A percentile compares a stretch with the other conserved stretches of the same genome.
phyloP scores from a whole-genome alignment of 257 asterid genomes.

The Anisodus tanguticus region DNA sequence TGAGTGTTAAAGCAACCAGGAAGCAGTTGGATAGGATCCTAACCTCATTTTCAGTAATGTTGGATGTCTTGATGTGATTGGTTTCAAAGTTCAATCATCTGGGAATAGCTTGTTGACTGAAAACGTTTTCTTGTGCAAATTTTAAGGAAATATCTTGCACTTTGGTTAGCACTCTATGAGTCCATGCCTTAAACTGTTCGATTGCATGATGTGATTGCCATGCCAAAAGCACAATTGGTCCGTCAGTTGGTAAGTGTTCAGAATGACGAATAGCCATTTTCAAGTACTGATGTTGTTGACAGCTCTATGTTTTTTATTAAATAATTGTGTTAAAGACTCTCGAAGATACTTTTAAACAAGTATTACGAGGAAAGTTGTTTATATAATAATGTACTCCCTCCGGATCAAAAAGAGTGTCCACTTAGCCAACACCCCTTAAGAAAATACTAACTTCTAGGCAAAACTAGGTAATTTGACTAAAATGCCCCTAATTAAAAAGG shows the following conservation, averaged over 20 bases:
- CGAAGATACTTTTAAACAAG: no score
- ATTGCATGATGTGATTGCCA: neutral
- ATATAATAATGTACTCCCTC: no score
- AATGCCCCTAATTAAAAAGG: no score
- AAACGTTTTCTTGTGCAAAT: neutral
- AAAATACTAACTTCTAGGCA: no score
- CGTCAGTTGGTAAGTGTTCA: neutral
- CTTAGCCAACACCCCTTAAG: no score
- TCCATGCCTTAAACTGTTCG: neutral
- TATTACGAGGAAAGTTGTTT: no score
- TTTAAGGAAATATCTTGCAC: neutral
- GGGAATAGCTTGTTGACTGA: neutral
- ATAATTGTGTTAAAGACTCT: no score
- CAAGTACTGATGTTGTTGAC: no score
- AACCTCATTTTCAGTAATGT: neutral
- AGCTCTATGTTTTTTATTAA: no score
- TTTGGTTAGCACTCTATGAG: neutral
- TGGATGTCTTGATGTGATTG: neutral
- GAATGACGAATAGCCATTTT: no score
- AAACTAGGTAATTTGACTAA: no score
- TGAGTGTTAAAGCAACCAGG: constrained; percentile 75
- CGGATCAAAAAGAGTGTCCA: no score
- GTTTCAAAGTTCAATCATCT: neutral
- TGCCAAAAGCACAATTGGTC: neutral
- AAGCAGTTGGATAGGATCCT: constrained; percentile 46